Percentiles rank a stretch among this genome's conserved stretches.
Conservation (phyloP, 179 eudicot genomes). For the Beta corolliflora region DNA sequence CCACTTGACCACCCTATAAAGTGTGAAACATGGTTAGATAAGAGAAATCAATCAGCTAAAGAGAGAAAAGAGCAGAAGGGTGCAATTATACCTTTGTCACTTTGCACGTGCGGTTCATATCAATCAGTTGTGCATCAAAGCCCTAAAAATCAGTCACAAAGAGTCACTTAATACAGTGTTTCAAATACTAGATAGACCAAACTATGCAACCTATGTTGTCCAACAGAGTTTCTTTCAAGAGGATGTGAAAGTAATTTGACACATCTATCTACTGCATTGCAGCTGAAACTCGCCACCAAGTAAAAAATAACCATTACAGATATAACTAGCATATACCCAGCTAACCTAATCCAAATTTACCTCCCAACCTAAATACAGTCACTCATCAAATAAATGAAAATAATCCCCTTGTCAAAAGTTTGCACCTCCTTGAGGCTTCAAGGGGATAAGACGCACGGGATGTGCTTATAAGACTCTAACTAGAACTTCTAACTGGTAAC, state of each 20-base stretch:
- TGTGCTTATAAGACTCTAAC: too few relatives aligned
- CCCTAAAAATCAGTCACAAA: conserved; percentile 55
- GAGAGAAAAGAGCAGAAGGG: conserved; percentile 23
- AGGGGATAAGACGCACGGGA: neutral
- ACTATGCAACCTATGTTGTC: neutral
- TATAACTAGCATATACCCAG: neutral
- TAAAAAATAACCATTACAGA: neutral
- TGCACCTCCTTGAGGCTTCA: neutral
- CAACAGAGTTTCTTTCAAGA: neutral
- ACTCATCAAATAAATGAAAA: neutral
- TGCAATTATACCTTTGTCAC: conserved; percentile 71
- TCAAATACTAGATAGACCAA: neutral
- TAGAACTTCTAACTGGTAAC: neutral
- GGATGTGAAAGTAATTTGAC: neutral
- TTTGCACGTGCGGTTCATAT: conserved; percentile 78
- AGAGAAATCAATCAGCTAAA: conserved; percentile 9
- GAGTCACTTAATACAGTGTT: conserved; percentile 4
- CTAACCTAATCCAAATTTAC: neutral
- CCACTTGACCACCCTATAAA: conserved; percentile 78
- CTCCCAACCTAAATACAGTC: neutral
- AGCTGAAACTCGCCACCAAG: neutral
- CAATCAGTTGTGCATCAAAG: conserved; percentile 74
- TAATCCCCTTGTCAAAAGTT: neutral
- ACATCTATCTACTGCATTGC: neutral
- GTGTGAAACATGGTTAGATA: conserved; percentile 11